These are phyloP conservation scores for Fulvia fulva DNA, from an alignment of 2,329 filamentous ascomycete species.

Conservation along the genomic window DNA sequence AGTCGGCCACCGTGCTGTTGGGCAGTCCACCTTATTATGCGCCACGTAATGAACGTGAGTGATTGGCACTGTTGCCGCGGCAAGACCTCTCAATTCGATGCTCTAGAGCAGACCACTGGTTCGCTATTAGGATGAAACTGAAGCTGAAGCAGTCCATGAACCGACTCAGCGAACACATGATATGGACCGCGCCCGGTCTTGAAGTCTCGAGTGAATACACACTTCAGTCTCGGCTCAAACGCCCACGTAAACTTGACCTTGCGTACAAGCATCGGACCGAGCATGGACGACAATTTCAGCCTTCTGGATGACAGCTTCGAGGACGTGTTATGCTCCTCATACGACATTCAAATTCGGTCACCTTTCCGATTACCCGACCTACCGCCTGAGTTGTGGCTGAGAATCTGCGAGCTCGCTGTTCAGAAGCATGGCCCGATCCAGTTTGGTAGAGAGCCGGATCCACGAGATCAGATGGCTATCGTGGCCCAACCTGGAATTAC, in stretches of 20 bases:
- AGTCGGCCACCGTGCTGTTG: background rate
- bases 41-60: no score
- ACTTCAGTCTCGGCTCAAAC: no score
- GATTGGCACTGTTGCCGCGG: no score
- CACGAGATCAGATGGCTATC: constrained; percentile 5
- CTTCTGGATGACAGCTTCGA: constrained; percentile 11
- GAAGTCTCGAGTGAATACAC: no score
- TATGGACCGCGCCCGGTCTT: no score
- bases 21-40: no score
- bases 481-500: constrained; percentile 15
- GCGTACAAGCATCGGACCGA: background rate
- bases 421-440: constrained; percentile 2
- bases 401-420: constrained; percentile 16
- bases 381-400: constrained; percentile 17
- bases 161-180: no score
- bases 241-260: background rate
- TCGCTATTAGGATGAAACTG: no score
- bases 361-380: constrained; percentile 21
- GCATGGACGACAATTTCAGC: constrained; percentile 12
- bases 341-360: constrained; percentile 7
- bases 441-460: constrained; percentile 9
- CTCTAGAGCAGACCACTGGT: no score
- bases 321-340: constrained; percentile 5
- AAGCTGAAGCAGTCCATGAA: no score
- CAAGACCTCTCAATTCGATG: no score